phyloP scores from a whole-genome alignment of 345 rosid species.

The Dipteronia dyeriana region DNA sequence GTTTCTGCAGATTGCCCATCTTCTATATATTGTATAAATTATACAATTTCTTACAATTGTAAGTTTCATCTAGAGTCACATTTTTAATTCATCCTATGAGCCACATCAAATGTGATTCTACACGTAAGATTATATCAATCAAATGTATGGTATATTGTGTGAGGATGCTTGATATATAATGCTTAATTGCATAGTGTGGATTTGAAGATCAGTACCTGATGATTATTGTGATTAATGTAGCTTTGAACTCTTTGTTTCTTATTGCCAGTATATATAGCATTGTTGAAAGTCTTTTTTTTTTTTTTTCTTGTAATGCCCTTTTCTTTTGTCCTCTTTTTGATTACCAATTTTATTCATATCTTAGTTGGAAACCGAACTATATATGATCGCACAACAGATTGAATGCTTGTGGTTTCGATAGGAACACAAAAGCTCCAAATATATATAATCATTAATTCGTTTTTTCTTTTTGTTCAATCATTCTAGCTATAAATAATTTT shows the following conservation, averaged over 20 bases:
- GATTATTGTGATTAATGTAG: neutral
- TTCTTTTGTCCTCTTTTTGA: no score
- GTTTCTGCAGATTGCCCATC: neutral
- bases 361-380: no score
- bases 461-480: neutral
- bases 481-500: neutral
- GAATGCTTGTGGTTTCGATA: conserved; percentile 6
- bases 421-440: neutral
- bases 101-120: neutral
- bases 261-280: neutral
- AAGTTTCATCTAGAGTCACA: neutral
- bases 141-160: neutral
- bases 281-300: neutral
- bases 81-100: neutral
- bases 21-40: neutral
- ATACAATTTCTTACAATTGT: neutral
- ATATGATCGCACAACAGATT: neutral
- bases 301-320: no score
- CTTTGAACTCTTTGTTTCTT: neutral
- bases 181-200: neutral
- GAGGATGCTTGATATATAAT: neutral
- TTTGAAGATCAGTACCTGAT: neutral
- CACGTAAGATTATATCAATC: neutral
- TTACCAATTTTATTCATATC: no score
- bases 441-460: neutral